A percentile compares a stretch with the other conserved stretches of the same genome.
phyloP scores from a whole-genome alignment of 495 filamentous ascomycete genomes.

The Neurospora hispaniola region DNA sequence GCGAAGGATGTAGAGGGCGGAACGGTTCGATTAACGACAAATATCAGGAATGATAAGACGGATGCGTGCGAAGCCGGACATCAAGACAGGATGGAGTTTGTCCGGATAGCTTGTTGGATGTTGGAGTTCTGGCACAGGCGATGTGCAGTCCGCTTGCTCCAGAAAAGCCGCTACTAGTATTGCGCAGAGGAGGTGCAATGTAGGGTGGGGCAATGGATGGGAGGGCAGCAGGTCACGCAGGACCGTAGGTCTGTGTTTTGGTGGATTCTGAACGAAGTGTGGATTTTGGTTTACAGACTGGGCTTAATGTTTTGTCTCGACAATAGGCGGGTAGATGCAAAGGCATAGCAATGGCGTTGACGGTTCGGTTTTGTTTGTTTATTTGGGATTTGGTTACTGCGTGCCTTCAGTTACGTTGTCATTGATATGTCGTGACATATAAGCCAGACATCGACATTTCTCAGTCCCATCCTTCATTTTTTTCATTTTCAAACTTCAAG shows the following conservation, averaged over 20 bases:
- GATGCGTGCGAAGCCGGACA: neutral
- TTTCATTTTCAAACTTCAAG: no score
- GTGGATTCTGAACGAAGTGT: neutral
- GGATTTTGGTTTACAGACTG: neutral
- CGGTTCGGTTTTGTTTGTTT: neutral
- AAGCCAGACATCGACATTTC: neutral
- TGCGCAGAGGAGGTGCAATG: neutral
- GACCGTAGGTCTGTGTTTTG: neutral
- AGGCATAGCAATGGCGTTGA: slow-evolving; percentile 16
- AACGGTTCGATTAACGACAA: neutral
- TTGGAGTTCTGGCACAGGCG: neutral
- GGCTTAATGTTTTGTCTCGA: neutral
- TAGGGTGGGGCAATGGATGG: neutral
- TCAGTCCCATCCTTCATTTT: neutral
- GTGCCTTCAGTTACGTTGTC: neutral
- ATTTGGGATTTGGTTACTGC: neutral
- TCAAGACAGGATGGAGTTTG: neutral
- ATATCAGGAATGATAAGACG: neutral
- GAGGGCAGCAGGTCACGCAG: neutral
- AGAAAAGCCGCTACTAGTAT: neutral
- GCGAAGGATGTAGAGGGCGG: neutral
- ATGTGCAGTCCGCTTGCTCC: neutral
- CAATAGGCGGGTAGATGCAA: neutral
- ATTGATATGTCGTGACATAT: neutral
- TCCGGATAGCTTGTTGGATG: neutral